Evolutionary conservation across 2,329 filamentous ascomycete genomes (phyloP).

Genomic region (Fusarium algeriense): DNA sequence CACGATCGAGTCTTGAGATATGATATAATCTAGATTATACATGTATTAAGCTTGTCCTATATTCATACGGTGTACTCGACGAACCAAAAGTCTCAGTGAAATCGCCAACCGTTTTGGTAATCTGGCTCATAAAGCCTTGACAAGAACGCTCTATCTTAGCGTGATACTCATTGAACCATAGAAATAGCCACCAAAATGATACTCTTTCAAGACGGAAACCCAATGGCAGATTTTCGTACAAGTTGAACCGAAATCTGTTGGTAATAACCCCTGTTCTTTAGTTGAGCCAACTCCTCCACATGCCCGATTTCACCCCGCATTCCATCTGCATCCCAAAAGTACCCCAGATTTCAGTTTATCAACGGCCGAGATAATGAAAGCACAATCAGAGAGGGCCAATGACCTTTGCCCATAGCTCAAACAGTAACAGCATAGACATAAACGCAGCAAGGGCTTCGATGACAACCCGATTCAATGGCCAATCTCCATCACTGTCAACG

Average conservation of each 20-base stretch:
- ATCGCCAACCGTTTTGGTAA: too few species aligned
- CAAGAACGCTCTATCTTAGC: too few species aligned
- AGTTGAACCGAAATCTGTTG: background rate
- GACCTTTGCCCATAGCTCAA: constrained; percentile 17
- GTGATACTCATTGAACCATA: too few species aligned
- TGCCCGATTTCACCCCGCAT: constrained; percentile 4
- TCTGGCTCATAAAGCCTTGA: too few species aligned
- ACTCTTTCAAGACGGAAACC: background rate
- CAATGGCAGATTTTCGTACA: background rate
- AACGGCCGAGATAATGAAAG: accelerated
- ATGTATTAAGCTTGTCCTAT: too few species aligned
- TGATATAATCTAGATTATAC: too few species aligned
- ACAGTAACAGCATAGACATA: background rate
- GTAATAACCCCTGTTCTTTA: background rate
- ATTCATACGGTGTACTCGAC: too few species aligned
- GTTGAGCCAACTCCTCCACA: background rate
- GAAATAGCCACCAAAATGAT: too few species aligned
- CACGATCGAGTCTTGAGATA: too few species aligned
- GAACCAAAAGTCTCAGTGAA: too few species aligned
- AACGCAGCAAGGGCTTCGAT: background rate
- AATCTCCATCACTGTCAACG: background rate
- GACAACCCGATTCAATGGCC: background rate
- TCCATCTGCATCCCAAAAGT: background rate
- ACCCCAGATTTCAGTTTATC: background rate
- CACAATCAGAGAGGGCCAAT: constrained; percentile 4